Percentiles rank a stretch among this genome's conserved stretches.
Conservation (phyloP, 1,139 yeast species). For the Arxiozyma slooffiae region DNA sequence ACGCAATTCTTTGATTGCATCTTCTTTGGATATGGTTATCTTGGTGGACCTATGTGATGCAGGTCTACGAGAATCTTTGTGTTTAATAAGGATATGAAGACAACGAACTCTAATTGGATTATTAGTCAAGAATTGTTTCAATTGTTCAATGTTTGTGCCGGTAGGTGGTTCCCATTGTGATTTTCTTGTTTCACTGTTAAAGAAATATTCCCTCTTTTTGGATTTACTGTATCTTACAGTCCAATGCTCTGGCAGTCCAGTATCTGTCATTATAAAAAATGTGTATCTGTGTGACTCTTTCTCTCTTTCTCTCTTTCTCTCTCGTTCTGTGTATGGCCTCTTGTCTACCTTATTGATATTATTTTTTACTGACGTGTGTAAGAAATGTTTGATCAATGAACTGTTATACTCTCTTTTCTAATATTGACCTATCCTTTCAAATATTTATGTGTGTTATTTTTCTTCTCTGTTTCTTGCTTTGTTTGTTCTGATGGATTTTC, state of each 20-base stretch:
- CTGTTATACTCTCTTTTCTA: too few relatives aligned
- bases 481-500: too few relatives aligned
- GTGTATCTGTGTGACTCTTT: neutral
- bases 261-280: constrained; percentile 4
- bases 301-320: too few relatives aligned
- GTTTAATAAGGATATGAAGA: constrained; percentile 72
- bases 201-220: constrained; percentile 75
- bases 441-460: neutral
- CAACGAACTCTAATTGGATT: constrained; percentile 57
- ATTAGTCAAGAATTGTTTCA: constrained; percentile 46
- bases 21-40: constrained; percentile 72
- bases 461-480: neutral
- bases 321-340: too few relatives aligned
- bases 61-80: constrained; percentile 76
- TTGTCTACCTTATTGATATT: too few relatives aligned
- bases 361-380: neutral
- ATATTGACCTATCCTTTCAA: too few relatives aligned
- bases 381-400: too few relatives aligned
- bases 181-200: constrained; percentile 57
- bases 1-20: constrained; percentile 59
- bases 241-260: constrained; percentile 89
- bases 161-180: constrained; percentile 90
- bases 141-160: constrained; percentile 58
- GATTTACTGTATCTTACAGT: constrained; percentile 68
- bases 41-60: constrained; percentile 79